Evolutionary conservation across 352 stramenopile species (phyloP), one percentile per base, ranked within the genome.

Genomic region (Globisporangium nodosum): DNA sequence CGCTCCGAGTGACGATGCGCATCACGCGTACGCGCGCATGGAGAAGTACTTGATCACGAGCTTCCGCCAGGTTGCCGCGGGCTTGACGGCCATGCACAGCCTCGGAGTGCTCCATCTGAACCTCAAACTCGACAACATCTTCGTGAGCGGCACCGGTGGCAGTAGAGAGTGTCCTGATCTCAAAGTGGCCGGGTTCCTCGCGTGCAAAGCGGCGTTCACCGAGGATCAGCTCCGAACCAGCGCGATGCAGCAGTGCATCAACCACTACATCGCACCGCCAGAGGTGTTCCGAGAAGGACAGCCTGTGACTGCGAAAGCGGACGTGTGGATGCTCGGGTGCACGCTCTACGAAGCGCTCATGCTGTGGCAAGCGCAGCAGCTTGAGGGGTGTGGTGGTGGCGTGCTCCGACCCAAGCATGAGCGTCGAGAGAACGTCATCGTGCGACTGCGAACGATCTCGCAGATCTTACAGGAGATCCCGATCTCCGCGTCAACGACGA

Each of bases 311-410:
- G 49, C 60, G 1, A 90, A 90, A 71, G 53, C 67, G 0, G 78
- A 90, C 21, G 66, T 63, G 0, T 90, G 78, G 78, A 88, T 89
- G 81, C 57, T 90, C 2, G 81, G 81, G 0, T 87, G 78, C 49
- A 66, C 70, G 2, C 46, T 90, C 0, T 87, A 66, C 11, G 74
- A 87, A 20, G 71, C 75, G 37, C 58, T 90, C 9, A 65, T 81
- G 60, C 65, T 82, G 21, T 89, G 73, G 73, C 73, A 90, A 35
- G 55, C 20, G 0, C 52, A 66, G 11, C 71, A 88, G 50, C 52
- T 88, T 9, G 52, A 49, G 1, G 24, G 47, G 1, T 61, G 47
- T 20, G 55, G 33, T 11, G 33, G 47, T 20, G 57, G 33, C 5
- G 3, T 11, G 33, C 0, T 37, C 8, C 33, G 33, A 37, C 8